Percentiles rank a stretch among this genome's conserved stretches.
Evolutionary conservation across 2,329 filamentous ascomycete species (phyloP).

Genomic region (Apiospora aurea): DNA sequence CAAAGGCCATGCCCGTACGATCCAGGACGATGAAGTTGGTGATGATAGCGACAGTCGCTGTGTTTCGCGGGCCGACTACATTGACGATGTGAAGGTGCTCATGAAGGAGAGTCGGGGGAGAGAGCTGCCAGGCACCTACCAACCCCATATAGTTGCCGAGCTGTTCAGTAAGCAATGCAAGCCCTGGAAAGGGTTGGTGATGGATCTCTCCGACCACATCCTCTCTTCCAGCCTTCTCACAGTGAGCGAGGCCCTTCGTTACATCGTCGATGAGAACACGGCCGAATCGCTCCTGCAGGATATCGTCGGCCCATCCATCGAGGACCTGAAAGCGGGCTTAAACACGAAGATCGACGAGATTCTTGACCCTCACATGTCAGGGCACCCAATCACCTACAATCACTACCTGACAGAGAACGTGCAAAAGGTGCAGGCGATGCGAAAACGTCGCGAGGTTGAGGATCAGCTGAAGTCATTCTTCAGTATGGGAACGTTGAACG

Average conservation of each 20-base stretch:
- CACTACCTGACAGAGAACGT: slow-evolving; percentile 39
- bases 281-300: slow-evolving; percentile 28
- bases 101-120: slow-evolving; percentile 41
- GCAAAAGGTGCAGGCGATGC: slow-evolving; percentile 36
- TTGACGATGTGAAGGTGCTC: slow-evolving; percentile 36
- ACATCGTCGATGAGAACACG: slow-evolving; percentile 35
- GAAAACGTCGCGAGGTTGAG: slow-evolving; percentile 19
- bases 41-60: background rate
- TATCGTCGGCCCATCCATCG: no score
- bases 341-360: slow-evolving; percentile 38
- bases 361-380: slow-evolving; percentile 35
- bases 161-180: slow-evolving; percentile 43
- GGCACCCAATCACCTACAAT: slow-evolving; percentile 51
- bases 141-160: slow-evolving; percentile 43
- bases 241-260: slow-evolving; percentile 31
- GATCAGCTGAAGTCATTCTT: background rate
- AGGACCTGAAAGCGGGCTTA: no score
- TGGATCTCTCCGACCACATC: slow-evolving; percentile 30
- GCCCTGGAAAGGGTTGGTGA: slow-evolving; percentile 39
- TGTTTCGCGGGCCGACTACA: slow-evolving; percentile 32
- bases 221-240: slow-evolving; percentile 32
- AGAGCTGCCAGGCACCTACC: slow-evolving; percentile 46
- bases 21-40: slow-evolving; percentile 22
- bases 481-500: background rate
- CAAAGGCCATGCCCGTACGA: slow-evolving; percentile 32